These are phyloP conservation scores for Logfia minima DNA, from an alignment of 129 eudicot species.

Conservation along the genomic window DNA sequence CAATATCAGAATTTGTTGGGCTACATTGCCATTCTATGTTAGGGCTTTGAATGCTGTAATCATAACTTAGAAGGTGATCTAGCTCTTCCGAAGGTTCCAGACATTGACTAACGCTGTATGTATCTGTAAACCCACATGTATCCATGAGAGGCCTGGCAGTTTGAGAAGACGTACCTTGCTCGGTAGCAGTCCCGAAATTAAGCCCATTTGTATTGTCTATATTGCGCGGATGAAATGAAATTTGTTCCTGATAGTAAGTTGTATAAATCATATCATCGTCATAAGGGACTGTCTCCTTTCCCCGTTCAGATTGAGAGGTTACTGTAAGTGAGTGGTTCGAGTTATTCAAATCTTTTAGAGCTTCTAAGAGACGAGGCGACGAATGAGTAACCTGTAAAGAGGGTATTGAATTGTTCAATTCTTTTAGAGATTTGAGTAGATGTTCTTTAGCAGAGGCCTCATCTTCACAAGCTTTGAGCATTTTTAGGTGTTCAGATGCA, in stretches of 20 bases:
- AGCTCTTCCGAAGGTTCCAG: neutral
- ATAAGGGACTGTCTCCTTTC: constrained; percentile 15
- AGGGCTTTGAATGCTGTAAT: constrained; percentile 5
- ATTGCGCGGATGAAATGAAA: neutral
- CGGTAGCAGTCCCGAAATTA: constrained; percentile 13
- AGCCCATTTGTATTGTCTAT: constrained; percentile 2
- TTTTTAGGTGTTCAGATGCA: constrained; percentile 50
- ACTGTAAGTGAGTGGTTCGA: neutral
- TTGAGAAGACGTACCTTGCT: constrained; percentile 27
- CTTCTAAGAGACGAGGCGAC: neutral
- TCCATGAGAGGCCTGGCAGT: neutral
- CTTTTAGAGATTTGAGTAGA: too few relatives aligned
- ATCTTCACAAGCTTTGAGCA: constrained; percentile 35
- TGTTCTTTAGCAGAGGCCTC: constrained; percentile 30
- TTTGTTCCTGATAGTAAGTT: constrained; percentile 1
- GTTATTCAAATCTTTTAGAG: neutral
- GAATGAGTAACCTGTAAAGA: constrained; percentile 7
- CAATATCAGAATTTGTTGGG: constrained; percentile 18
- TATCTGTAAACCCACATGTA: neutral
- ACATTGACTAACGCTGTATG: neutral
- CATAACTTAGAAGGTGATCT: neutral
- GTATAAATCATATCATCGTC: constrained; percentile 28
- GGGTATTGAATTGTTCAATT: neutral
- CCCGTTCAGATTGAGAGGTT: constrained; percentile 28
- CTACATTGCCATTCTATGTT: constrained; percentile 21